Evolutionary conservation across 768 basidiomycete species (phyloP), one percentile per base, ranked within the genome.

Genomic region (Termitomyces titanicus): DNA sequence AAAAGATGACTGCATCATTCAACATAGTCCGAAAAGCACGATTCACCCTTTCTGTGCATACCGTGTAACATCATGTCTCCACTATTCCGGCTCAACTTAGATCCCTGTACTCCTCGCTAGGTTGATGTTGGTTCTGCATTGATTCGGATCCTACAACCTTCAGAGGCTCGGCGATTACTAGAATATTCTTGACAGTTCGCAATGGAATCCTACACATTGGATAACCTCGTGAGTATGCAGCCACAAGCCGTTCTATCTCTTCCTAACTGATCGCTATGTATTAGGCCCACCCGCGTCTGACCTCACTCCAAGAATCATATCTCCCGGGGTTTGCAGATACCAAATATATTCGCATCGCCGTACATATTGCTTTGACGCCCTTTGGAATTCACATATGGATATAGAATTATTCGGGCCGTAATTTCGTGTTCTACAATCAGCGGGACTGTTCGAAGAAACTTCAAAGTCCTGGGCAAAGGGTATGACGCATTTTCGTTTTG

Each of bases 401-500:
- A 29, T 22, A 11, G 20, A 50, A 24, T 25, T 12, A 29, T 10
- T 12, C 29, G 45, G 25, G 2, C 29, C 45, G 29, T 50, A 25
- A 33, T 22, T 15, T 29, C 45, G 29, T 46, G 13, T 24, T n/a
- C 27, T 50, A 17, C 5, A n/a, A 10, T 29, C 31, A 22, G 20
- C 31, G 20, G 33, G 46, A 5, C 37, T 29, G 22, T 39, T 38
- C 7, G 17, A 29, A 10, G 48, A 20, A 38, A 37, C 25, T 38
- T n/a, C 25, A 18, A 33, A 7, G 47, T 34, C 22, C 35, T 31
- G 59, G 52, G 59, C 38, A 37, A 22, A 56, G 59, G 55, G 59
- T 51, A 58, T 61, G 60, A 54, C 55, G 60, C 35, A 54, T 43
- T 49, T 45, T 15, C 33, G n/a, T 47, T 18, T 17, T n/a, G 22